These are phyloP conservation scores for Crataegus laevigata DNA, from an alignment of 306 rosid species.

Conservation along the genomic window DNA sequence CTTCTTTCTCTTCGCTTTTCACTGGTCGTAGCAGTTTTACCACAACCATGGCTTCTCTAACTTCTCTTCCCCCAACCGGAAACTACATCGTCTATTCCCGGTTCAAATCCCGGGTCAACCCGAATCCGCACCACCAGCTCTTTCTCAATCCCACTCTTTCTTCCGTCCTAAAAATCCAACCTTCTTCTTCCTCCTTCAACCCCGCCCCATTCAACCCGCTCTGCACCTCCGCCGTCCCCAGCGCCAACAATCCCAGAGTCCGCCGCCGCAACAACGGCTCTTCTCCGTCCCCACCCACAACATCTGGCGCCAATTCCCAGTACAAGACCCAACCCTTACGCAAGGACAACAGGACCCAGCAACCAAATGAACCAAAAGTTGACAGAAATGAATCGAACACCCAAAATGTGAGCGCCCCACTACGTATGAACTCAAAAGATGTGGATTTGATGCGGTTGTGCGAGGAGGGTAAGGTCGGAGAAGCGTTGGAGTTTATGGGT, in stretches of 20 bases:
- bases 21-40: not conserved
- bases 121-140: conserved; percentile 3
- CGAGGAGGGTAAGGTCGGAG: conserved; percentile 51
- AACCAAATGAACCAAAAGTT: conserved; percentile 23
- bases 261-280: conserved; percentile 28
- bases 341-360: conserved; percentile 8
- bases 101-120: conserved; percentile 14
- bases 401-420: conserved; percentile 22
- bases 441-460: conserved; percentile 47
- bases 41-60: conserved; percentile 39
- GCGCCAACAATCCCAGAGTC: conserved; percentile 17
- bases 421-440: conserved; percentile 3
- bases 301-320: conserved; percentile 9
- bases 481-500: conserved; percentile 50
- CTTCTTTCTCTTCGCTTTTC: not conserved
- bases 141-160: not conserved
- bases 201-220: conserved; percentile 13
- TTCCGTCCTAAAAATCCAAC: conserved; percentile 6
- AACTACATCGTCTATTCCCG: conserved; percentile 23
- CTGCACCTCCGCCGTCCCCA: conserved; percentile 23
- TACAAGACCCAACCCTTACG: conserved; percentile 26
- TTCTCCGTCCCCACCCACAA: not conserved
- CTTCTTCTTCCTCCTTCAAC: conserved; percentile 23
- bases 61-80: conserved; percentile 20
- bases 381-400: conserved; percentile 5